Evolutionary conservation across 1,139 yeast genomes (phyloP).

Genomic region (Diutina pseudorugosa): DNA sequence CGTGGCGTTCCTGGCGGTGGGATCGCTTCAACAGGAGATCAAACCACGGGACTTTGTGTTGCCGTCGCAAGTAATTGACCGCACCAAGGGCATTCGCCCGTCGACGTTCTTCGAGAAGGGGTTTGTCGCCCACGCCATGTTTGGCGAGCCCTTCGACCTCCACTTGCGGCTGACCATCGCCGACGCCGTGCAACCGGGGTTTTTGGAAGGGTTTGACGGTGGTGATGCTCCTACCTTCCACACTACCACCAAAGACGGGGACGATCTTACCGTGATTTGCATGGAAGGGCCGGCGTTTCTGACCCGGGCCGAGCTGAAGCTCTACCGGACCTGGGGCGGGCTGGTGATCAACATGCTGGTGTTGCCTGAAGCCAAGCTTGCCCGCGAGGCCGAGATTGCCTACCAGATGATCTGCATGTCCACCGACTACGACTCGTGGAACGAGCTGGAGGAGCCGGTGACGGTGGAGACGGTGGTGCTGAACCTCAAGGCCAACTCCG

Average conservation of each 20-base stretch:
- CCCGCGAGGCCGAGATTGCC: slow-evolving; percentile 92
- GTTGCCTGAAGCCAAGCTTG: slow-evolving; percentile 90
- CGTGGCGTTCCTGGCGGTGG: slow-evolving; percentile 91
- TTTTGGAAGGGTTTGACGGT: slow-evolving; percentile 37
- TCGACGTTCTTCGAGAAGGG: slow-evolving; percentile 88
- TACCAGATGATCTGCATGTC: slow-evolving; percentile 99
- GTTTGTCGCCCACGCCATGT: slow-evolving; percentile 92
- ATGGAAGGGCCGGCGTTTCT: slow-evolving; percentile 99
- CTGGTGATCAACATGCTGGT: slow-evolving; percentile 94
- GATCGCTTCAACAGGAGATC: slow-evolving; percentile 81
- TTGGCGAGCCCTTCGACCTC: slow-evolving; percentile 91
- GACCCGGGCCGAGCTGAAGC: slow-evolving; percentile 89
- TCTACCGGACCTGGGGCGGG: slow-evolving; percentile 88
- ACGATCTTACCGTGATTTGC: slow-evolving; percentile 77
- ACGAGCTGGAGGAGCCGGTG: slow-evolving; percentile 87
- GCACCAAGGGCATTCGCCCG: slow-evolving; percentile 91
- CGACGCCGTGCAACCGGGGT: slow-evolving; percentile 41
- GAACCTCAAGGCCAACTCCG: slow-evolving; percentile 76
- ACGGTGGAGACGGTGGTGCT: slow-evolving; percentile 94
- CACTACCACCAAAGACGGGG: slow-evolving; percentile 45
- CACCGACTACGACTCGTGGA: slow-evolving; percentile 98
- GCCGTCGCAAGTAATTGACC: slow-evolving; percentile 90
- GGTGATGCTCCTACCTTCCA: slow-evolving; percentile 35
- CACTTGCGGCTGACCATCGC: slow-evolving; percentile 55
- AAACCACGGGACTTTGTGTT: slow-evolving; percentile 89